Percentiles rank a stretch among this genome's conserved stretches.
Evolutionary conservation across 75 land plant genomes (phyloP).

Genomic region (Gnetum montanum): DNA sequence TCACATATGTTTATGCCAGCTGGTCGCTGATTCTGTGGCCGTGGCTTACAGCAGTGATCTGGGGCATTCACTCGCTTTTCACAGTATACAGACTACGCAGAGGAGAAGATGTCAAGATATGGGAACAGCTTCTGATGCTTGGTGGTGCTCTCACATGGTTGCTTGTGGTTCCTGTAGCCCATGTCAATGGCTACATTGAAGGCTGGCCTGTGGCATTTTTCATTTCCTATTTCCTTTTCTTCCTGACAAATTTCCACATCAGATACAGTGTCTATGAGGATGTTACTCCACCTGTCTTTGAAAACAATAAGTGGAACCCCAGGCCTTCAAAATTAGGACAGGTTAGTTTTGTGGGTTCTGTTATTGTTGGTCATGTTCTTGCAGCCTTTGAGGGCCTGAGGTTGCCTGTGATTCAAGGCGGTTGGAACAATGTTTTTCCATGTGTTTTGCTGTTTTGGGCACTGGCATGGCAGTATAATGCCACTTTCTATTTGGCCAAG

Average conservation of each 20-base stretch:
- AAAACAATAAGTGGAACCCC: slow-evolving; percentile 60
- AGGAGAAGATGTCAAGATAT: slow-evolving; percentile 25
- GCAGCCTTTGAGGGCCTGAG: slow-evolving; percentile 69
- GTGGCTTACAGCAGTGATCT: slow-evolving; percentile 34
- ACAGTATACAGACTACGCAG: slow-evolving; percentile 17
- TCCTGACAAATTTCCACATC: slow-evolving; percentile 45
- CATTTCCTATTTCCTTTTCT: slow-evolving; percentile 59
- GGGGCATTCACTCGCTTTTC: slow-evolving; percentile 37
- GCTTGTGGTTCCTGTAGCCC: slow-evolving; percentile 71
- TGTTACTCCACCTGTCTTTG: slow-evolving; percentile 11
- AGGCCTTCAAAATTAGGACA: slow-evolving; percentile 17
- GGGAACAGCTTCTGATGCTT: slow-evolving; percentile 50
- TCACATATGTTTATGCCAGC: slow-evolving; percentile 70
- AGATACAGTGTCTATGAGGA: slow-evolving; percentile 55
- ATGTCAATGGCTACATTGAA: slow-evolving; percentile 68
- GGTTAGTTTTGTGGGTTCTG: slow-evolving; percentile 26
- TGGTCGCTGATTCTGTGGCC: slow-evolving; percentile 85
- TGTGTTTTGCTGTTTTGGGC: slow-evolving; percentile 38
- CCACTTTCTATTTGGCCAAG: slow-evolving; percentile 52
- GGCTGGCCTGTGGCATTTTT: slow-evolving; percentile 72
- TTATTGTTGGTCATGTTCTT: slow-evolving; percentile 68
- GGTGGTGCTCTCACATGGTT: slow-evolving; percentile 62
- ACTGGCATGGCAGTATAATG: slow-evolving; percentile 48
- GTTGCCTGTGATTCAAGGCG: slow-evolving; percentile 43
- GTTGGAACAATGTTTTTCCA: slow-evolving; percentile 38